These are phyloP conservation scores for Cystofilobasidium capitatum DNA, from an alignment of 768 basidiomycete genomes.

Conservation along the genomic window DNA sequence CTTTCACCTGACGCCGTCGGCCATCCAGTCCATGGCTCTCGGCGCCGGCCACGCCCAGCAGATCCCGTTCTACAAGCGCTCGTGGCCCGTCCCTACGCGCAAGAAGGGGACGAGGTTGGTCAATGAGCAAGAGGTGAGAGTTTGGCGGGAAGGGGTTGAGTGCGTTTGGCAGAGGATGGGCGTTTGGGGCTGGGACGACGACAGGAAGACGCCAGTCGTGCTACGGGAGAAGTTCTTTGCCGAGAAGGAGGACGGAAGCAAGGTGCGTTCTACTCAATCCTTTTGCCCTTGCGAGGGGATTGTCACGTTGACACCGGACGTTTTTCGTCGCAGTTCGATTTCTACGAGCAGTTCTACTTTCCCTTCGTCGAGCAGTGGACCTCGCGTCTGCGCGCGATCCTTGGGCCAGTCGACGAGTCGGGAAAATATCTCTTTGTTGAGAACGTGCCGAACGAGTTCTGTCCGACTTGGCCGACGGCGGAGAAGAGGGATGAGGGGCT, in stretches of 20 bases:
- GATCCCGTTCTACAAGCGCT: constrained; percentile 70
- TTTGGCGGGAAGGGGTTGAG: constrained; percentile 49
- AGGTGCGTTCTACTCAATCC: constrained; percentile 44
- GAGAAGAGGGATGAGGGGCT: constrained; percentile 51
- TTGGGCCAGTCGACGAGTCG: background rate
- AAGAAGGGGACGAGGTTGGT: constrained; percentile 52
- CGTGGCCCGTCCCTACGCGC: constrained; percentile 79
- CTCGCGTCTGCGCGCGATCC: background rate
- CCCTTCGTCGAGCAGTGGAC: constrained; percentile 27
- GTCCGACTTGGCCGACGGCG: constrained; percentile 62
- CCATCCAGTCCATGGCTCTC: constrained; percentile 82
- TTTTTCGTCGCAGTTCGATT: constrained; percentile 31
- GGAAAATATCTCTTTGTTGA: constrained; percentile 64
- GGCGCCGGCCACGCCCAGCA: constrained; percentile 74
- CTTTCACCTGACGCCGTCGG: constrained; percentile 58
- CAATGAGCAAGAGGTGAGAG: constrained; percentile 45
- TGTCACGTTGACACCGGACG: constrained; percentile 4
- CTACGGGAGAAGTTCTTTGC: constrained; percentile 77
- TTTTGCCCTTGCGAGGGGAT: background rate
- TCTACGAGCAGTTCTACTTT: constrained; percentile 38
- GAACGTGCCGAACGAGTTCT: constrained; percentile 91
- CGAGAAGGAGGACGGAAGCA: constrained; percentile 52
- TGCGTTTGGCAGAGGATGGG: constrained; percentile 88
- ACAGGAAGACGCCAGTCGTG: constrained; percentile 58
- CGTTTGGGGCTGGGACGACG: constrained; percentile 79